Base-by-base conservation (phyloP, 2,329 filamentous ascomycete species). In the Beauveria australis region DNA sequence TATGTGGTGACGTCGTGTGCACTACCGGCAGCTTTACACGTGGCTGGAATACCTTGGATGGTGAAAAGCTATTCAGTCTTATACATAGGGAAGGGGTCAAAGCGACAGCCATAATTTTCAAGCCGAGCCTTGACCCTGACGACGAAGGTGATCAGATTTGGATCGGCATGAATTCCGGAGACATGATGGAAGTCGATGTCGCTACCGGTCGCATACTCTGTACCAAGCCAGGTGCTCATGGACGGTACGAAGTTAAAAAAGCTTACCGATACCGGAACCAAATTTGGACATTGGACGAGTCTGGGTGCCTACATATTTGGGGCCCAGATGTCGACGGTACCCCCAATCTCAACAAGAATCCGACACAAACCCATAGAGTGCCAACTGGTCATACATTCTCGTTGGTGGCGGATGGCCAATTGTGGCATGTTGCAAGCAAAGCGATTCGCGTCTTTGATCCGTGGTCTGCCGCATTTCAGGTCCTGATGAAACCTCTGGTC, bases 251-350 rank as follows among this genome's bases (percentile, higher is more conserved):
- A 66, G 83, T 99, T 55, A 83, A 90, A 64, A 91, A 87, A 67
- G 96, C 99, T 47, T 89, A 91, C 70, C 86, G 94, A 44, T 89
- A 95, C 72, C 88, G 85, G 64, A 91, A 91, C 66, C 90, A 97
- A 68, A 84, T 99, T 71, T 99, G 94, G 94, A 92, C 92, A 0
- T 73, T 99, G 53, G 94, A 97, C 70, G 92, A 97, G 64, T 86
- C 89, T 52, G 94, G 94, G 12, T 89, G 89, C 51, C 76, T 99
- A 16, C 86, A 91, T 65, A 83, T 97, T 5, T 99, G 94, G 94
- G 86, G 85, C 1, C 87, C 92, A 4, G 89, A 92, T 67, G 75
- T 75, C 51, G 83, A 83, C 6, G 87, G 89, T 0, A 81, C 87
- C 30, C 92, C 92, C 1, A 93, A 85, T 63, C 75, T 97, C 33